Percentiles rank a stretch among this genome's conserved stretches.
phyloP scores from a whole-genome alignment of 1,284 basidiomycete genomes.

The Sphaerobolus stellatus region DNA sequence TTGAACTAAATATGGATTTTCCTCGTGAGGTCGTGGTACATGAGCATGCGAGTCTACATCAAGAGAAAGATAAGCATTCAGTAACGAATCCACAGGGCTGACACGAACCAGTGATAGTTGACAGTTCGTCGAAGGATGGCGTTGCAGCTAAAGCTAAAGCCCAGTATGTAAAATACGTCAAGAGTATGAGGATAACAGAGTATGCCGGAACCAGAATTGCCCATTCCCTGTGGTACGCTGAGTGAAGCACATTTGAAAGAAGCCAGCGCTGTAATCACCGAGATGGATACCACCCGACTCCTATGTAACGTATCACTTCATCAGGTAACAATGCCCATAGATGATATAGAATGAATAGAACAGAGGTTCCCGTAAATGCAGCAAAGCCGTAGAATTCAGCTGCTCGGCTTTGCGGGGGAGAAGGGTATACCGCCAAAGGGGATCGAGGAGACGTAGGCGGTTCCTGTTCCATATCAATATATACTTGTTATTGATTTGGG shows the following conservation, averaged over 20 bases:
- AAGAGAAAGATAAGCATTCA: slow-evolving; percentile 4
- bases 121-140: slow-evolving; percentile 66
- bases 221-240: slow-evolving; percentile 66
- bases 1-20: slow-evolving; percentile 50
- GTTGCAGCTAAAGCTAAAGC: slow-evolving; percentile 71
- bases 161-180: slow-evolving; percentile 79
- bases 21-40: slow-evolving; percentile 36
- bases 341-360: slow-evolving; percentile 69
- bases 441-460: slow-evolving; percentile 49
- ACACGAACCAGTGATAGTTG: slow-evolving; percentile 45
- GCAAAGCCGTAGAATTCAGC: slow-evolving; percentile 89
- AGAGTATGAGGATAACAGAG: slow-evolving; percentile 67
- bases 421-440: slow-evolving; percentile 54
- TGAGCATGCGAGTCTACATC: slow-evolving; percentile 54
- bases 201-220: slow-evolving; percentile 81
- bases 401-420: slow-evolving; percentile 55
- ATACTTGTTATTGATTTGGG: too few relatives aligned
- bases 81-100: slow-evolving; percentile 2
- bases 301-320: slow-evolving; percentile 56
- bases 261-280: slow-evolving; percentile 48
- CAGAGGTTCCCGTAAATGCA: slow-evolving; percentile 74
- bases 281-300: slow-evolving; percentile 85
- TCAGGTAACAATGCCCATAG: slow-evolving; percentile 60
- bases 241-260: background rate
- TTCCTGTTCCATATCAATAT: slow-evolving; percentile 1